phyloP scores from a whole-genome alignment of 208 protist genomes.

The Leishmania lainsoni region DNA sequence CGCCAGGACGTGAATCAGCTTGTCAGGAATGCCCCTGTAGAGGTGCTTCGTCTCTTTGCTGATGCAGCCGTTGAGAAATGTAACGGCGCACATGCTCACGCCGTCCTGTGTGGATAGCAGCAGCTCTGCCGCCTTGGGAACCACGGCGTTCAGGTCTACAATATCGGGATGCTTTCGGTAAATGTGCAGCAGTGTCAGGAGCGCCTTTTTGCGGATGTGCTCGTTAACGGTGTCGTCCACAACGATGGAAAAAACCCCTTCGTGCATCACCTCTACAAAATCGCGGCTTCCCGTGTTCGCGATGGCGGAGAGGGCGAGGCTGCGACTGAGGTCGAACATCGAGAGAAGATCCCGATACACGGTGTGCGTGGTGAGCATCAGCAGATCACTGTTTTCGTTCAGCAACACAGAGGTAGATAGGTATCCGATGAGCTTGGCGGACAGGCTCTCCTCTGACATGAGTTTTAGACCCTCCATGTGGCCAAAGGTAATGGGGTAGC shows the following conservation, averaged over 20 bases:
- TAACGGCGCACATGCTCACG: conserved; percentile 92
- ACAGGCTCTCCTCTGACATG: conserved; percentile 94
- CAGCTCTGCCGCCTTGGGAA: conserved; percentile 84
- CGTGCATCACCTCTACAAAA: conserved; percentile 97
- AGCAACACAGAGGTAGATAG: conserved; percentile 96
- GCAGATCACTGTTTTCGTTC: conserved; percentile 96
- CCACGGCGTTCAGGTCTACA: conserved; percentile 63
- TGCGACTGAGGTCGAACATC: conserved; percentile 90
- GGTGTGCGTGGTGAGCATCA: conserved; percentile 98
- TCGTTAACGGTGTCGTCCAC: conserved; percentile 64
- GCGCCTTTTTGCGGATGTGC: conserved; percentile 98
- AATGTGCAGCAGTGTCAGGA: conserved; percentile 96
- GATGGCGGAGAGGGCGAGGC: conserved; percentile 96
- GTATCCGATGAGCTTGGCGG: conserved; percentile 99
- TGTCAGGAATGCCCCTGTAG: conserved; percentile 53
- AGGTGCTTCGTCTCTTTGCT: conserved; percentile 67
- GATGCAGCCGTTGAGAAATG: conserved; percentile 92
- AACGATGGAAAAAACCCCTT: conserved; percentile 95
- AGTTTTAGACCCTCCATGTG: conserved; percentile 99
- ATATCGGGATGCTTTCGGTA: conserved; percentile 95
- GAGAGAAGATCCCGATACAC: conserved; percentile 96
- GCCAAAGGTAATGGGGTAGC: conserved; percentile 99
- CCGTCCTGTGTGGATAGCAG: conserved; percentile 90
- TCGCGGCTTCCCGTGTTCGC: conserved; percentile 97
- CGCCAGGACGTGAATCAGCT: conserved; percentile 84